These are phyloP conservation scores for Amyloporia xantha DNA, from an alignment of 768 basidiomycete genomes.

Conservation along the genomic window DNA sequence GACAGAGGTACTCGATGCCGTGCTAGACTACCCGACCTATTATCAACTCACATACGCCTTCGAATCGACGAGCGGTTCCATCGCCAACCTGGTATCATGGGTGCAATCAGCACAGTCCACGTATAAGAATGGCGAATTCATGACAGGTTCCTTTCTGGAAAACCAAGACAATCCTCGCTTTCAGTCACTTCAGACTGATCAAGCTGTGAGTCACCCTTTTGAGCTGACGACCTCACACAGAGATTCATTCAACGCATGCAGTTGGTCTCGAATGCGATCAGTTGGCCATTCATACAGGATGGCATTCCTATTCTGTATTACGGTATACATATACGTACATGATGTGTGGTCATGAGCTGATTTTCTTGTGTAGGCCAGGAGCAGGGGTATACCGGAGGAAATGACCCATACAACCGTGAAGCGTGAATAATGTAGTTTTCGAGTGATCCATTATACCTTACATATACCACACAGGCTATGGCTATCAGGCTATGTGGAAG, in stretches of 20 bases:
- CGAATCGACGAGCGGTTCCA: constrained; percentile 25
- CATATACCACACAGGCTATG: constrained; percentile 39
- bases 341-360: too few species aligned
- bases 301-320: constrained; percentile 49
- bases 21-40: constrained; percentile 46
- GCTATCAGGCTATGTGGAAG: constrained; percentile 47
- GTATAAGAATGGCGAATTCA: constrained; percentile 36
- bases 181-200: constrained; percentile 34
- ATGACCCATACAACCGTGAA: constrained; percentile 45
- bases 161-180: constrained; percentile 52
- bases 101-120: constrained; percentile 27
- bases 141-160: constrained; percentile 43
- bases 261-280: constrained; percentile 41
- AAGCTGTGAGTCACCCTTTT: constrained; percentile 31
- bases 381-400: constrained; percentile 40
- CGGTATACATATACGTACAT: constrained; percentile 25
- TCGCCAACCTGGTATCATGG: constrained; percentile 24
- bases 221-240: neutral
- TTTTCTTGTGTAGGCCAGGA: constrained; percentile 35
- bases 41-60: constrained; percentile 38
- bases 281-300: constrained; percentile 44
- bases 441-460: neutral
- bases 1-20: constrained; percentile 35
- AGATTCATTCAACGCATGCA: constrained; percentile 9
- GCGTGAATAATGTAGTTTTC: constrained; percentile 27